Percentiles rank a stretch among this genome's conserved stretches.
Conservation (phyloP, 2,329 filamentous ascomycete species). For the Fusarium pininemorale region DNA sequence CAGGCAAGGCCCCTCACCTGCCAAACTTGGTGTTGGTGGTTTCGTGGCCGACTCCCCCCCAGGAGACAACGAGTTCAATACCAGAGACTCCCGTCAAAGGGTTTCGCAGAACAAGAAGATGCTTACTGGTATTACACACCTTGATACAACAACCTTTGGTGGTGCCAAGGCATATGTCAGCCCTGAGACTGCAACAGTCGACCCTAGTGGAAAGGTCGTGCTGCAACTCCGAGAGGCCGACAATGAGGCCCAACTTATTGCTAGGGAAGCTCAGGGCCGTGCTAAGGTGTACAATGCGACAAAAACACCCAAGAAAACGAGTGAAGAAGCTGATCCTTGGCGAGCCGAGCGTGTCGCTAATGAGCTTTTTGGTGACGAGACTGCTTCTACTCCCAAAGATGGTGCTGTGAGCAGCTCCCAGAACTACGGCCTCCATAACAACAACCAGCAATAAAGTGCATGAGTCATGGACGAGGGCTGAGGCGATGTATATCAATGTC, state of each 20-base stretch:
- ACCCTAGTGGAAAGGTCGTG: constrained; percentile 60
- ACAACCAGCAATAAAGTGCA: constrained; percentile 29
- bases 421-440: constrained; percentile 50
- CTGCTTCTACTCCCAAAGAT: constrained; percentile 57
- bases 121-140: constrained; percentile 49
- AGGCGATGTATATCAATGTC: constrained; percentile 39
- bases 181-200: constrained; percentile 54
- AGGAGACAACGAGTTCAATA: constrained; percentile 56
- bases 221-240: constrained; percentile 54
- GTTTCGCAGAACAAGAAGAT: constrained; percentile 35
- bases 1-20: constrained; percentile 44
- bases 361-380: constrained; percentile 40
- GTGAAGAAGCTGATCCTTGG: constrained; percentile 26
- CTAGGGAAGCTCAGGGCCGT: constrained; percentile 56
- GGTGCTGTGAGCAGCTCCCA: constrained; percentile 47
- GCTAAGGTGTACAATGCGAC: constrained; percentile 45
- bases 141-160: constrained; percentile 60
- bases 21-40: constrained; percentile 64
- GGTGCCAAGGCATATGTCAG: constrained; percentile 65
- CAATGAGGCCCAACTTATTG: constrained; percentile 53
- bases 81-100: constrained; percentile 30
- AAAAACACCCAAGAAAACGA: constrained; percentile 21
- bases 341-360: constrained; percentile 40
- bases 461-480: constrained; percentile 8
- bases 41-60: constrained; percentile 58